Conservation (phyloP, 805 yeast species). For the Myxozyma geophila region DNA sequence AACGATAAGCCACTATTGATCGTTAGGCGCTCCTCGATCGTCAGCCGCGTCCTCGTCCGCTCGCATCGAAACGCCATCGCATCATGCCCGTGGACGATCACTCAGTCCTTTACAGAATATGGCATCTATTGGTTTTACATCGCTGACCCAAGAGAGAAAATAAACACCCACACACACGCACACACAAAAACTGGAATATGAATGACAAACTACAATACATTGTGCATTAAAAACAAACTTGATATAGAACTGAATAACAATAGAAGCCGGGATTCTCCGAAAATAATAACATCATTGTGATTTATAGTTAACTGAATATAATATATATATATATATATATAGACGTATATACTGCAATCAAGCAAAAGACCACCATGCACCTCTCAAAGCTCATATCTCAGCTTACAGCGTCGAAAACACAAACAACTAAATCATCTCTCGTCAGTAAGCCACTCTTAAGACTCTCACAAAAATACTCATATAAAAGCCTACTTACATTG, state of each 20-base stretch:
- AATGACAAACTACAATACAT: conserved; percentile 7
- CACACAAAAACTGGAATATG: background rate
- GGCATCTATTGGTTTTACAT: no score
- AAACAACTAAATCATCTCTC: conserved; percentile 39
- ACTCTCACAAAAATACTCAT: background rate
- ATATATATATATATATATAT: conserved; percentile 7
- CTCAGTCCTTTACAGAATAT: no score
- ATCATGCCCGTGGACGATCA: no score
- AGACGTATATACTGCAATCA: conserved; percentile 1
- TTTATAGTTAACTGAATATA: no score
- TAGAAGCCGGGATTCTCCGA: conserved; percentile 8
- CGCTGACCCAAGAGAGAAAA: no score
- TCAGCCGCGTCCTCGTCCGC: no score
- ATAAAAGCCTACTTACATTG: conserved; percentile 54
- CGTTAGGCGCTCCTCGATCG: no score
- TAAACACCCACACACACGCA: no score
- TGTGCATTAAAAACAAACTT: background rate
- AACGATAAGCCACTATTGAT: no score
- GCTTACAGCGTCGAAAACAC: conserved; percentile 46
- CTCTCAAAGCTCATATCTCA: background rate
- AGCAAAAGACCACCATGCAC: background rate
- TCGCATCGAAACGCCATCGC: no score
- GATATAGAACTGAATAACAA: no score
- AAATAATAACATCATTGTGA: background rate
- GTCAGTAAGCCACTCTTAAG: background rate